Evolutionary conservation across 345 rosid genomes (phyloP).

Genomic region (Populus deltoides): DNA sequence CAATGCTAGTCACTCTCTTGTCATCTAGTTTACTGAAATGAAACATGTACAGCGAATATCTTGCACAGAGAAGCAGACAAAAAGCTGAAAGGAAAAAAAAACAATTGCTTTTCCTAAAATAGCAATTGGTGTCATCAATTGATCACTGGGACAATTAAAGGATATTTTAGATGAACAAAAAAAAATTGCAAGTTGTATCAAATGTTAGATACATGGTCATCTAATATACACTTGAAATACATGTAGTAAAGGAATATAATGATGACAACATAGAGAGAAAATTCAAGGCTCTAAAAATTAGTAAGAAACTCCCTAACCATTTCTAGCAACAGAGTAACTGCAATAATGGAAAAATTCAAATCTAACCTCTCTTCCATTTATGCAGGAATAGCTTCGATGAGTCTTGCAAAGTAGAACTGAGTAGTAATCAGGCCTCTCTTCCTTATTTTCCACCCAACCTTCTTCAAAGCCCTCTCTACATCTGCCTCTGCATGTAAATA

Average conservation of each 20-base stretch:
- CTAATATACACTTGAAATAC: conserved; percentile 14
- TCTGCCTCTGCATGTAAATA: conserved; percentile 88
- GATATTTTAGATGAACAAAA: neutral
- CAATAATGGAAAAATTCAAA: conserved; percentile 2
- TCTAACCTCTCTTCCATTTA: conserved; percentile 35
- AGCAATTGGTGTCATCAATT: neutral
- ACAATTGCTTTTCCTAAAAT: neutral
- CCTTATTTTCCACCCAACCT: conserved; percentile 87
- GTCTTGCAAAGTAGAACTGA: conserved; percentile 80
- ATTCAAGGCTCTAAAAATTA: conserved; percentile 18
- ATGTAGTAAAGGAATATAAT: neutral
- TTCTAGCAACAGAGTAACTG: neutral
- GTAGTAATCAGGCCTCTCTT: conserved; percentile 74
- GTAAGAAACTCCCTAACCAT: conserved; percentile 1
- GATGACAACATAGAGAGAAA: neutral
- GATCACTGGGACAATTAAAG: neutral
- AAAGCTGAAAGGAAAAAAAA: neutral
- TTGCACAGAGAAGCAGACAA: neutral
- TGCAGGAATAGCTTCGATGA: conserved; percentile 78
- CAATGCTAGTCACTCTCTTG: neutral
- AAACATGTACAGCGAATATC: neutral
- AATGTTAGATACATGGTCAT: conserved; percentile 9
- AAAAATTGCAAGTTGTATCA: conserved; percentile 2
- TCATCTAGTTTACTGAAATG: neutral
- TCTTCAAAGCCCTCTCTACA: conserved; percentile 72